phyloP scores from a whole-genome alignment of 2,329 filamentous ascomycete species.

The Paraphaeosphaeria minitans region DNA sequence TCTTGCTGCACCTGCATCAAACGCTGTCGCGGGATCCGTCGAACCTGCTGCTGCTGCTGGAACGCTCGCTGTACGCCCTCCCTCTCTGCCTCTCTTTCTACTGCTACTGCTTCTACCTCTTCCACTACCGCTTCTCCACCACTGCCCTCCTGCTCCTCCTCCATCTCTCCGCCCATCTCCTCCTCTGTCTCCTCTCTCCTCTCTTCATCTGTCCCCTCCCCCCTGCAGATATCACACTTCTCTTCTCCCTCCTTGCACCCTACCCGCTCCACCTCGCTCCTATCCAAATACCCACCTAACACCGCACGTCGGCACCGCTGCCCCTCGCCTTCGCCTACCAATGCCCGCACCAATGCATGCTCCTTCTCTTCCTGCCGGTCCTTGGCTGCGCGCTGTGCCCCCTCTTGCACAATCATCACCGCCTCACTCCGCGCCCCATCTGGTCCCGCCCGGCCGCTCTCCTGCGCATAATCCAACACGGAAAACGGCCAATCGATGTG shows the following conservation, averaged over 20 bases:
- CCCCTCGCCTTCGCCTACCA: constrained; percentile 9
- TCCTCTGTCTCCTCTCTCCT: too few relatives aligned
- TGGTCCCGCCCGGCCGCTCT: too few relatives aligned
- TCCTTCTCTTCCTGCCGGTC: too few relatives aligned
- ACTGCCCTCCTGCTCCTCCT: not conserved
- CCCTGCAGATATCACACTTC: constrained; percentile 10
- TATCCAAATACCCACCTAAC: constrained; percentile 17
- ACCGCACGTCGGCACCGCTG: constrained; percentile 11
- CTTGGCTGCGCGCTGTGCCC: too few relatives aligned
- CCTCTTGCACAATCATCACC: too few relatives aligned
- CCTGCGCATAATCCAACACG: too few relatives aligned
- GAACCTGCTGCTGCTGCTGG: not conserved
- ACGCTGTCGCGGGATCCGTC: too few relatives aligned
- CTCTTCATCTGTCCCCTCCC: not conserved
- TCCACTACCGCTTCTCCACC: not conserved
- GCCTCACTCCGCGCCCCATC: too few relatives aligned
- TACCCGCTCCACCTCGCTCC: constrained; percentile 9
- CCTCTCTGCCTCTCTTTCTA: not conserved
- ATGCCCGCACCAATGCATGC: constrained; percentile 3
- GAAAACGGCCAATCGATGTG: too few relatives aligned
- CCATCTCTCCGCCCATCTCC: not conserved
- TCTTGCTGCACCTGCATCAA: too few relatives aligned
- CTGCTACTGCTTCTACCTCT: not conserved
- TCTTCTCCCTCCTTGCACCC: constrained; percentile 10
- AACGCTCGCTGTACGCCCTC: constrained; percentile 2